These are phyloP conservation scores for Gorgonomyces haynaldii DNA, from an alignment of 192 early-diverging fungal species.

Conservation along the genomic window DNA sequence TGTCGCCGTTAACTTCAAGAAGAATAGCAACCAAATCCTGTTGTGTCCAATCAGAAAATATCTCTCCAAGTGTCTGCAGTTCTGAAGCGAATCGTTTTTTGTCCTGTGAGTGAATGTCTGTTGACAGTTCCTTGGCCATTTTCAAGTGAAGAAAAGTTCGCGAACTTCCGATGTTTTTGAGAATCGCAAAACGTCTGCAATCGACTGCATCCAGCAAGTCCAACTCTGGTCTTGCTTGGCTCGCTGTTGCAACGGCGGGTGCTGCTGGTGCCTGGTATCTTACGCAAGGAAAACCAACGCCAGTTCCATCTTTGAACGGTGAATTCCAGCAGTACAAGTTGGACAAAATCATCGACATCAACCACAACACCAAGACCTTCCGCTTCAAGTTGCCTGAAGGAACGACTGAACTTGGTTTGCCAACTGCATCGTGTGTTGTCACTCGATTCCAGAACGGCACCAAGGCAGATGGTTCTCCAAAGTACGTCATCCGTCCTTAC, in stretches of 20 bases:
- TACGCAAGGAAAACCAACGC: neutral
- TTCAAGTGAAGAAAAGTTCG: neutral
- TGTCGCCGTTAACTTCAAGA: constrained; percentile 76
- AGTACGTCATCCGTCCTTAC: constrained; percentile 62
- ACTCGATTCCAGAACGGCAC: constrained; percentile 48
- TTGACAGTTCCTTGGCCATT: neutral
- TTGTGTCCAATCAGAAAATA: constrained; percentile 62
- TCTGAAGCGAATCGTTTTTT: constrained; percentile 5
- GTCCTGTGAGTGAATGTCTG: neutral
- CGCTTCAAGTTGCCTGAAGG: constrained; percentile 56
- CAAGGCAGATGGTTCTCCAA: constrained; percentile 43
- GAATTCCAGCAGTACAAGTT: constrained; percentile 8
- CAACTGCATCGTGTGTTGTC: constrained; percentile 67
- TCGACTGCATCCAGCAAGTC: neutral
- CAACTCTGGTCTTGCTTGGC: constrained; percentile 3
- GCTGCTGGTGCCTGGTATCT: neutral
- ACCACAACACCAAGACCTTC: constrained; percentile 25
- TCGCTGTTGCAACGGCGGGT: neutral
- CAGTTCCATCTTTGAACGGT: constrained; percentile 5
- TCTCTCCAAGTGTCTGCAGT: constrained; percentile 20
- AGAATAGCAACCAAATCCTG: constrained; percentile 74
- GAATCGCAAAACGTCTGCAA: neutral
- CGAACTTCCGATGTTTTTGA: neutral
- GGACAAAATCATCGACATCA: constrained; percentile 1
- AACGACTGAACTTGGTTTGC: constrained; percentile 54